These are phyloP conservation scores for Hypoxylon cercidicola DNA, from an alignment of 495 filamentous ascomycete genomes.

Conservation along the genomic window DNA sequence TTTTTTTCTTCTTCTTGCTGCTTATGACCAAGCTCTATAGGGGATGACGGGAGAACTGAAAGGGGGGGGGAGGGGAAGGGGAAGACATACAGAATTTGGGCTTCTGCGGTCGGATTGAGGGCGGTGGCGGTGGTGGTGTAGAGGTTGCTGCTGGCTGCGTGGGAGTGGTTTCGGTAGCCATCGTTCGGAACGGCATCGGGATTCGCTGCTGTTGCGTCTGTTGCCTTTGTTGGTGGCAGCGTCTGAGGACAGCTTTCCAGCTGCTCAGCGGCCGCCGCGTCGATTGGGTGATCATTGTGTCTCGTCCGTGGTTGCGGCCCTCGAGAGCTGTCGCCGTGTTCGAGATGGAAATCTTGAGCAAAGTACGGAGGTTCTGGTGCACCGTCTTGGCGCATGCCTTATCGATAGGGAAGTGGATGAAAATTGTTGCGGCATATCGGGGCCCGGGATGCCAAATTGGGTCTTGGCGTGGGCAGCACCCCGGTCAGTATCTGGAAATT, in stretches of 20 bases:
- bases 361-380: slow-evolving; percentile 10
- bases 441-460: background rate
- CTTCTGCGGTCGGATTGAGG: background rate
- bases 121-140: slow-evolving; percentile 27
- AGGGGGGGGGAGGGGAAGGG: background rate
- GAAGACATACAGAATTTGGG: slow-evolving; percentile 21
- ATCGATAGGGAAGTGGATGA: slow-evolving; percentile 39
- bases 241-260: slow-evolving; percentile 68
- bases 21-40: background rate
- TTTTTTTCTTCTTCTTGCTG: background rate
- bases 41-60: background rate
- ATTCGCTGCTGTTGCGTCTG: slow-evolving; percentile 50
- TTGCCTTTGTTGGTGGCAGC: slow-evolving; percentile 48
- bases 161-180: slow-evolving; percentile 49
- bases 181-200: slow-evolving; percentile 44
- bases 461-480: slow-evolving; percentile 17
- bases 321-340: background rate
- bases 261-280: slow-evolving; percentile 73
- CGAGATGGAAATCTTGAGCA: slow-evolving; percentile 20
- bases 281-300: slow-evolving; percentile 67
- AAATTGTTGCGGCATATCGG: slow-evolving; percentile 31
- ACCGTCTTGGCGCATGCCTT: slow-evolving; percentile 5
- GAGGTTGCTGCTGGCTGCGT: slow-evolving; percentile 12
- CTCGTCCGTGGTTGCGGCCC: background rate
- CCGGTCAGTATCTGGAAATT: slow-evolving; percentile 30